Conservation (phyloP, 805 yeast genomes). For the Metschnikowia proteae region DNA sequence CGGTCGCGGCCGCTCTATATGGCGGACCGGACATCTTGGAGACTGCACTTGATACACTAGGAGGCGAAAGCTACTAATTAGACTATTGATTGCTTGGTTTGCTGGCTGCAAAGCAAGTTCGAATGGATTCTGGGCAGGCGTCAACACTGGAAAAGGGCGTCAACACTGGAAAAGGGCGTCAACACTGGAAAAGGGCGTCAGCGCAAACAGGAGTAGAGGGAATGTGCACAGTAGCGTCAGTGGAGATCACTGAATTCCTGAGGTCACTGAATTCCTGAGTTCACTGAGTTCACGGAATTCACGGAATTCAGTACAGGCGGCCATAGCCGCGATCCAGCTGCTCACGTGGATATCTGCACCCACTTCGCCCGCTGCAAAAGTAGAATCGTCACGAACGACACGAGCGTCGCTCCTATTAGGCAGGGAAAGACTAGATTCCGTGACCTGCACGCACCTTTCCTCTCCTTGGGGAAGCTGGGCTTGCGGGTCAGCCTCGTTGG, state of each 20-base stretch:
- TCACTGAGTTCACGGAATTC: too few relatives aligned
- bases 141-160: too few relatives aligned
- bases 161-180: too few relatives aligned
- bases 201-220: too few relatives aligned
- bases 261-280: too few relatives aligned
- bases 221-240: too few relatives aligned
- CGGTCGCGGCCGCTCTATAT: neutral
- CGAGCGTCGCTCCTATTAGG: conserved; percentile 6
- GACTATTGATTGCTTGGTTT: too few relatives aligned
- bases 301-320: neutral
- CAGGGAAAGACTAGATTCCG: neutral
- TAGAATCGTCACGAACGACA: conserved; percentile 10
- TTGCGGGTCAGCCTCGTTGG: neutral
- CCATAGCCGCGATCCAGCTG: neutral
- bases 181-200: too few relatives aligned
- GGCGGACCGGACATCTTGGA: neutral
- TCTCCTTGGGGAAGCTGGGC: neutral
- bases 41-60: neutral
- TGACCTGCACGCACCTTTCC: neutral
- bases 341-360: conserved; percentile 11
- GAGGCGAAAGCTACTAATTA: too few relatives aligned
- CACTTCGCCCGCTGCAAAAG: conserved; percentile 16
- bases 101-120: too few relatives aligned
- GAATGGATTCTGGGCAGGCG: too few relatives aligned
- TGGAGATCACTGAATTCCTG: too few relatives aligned